phyloP scores from a whole-genome alignment of 2,329 filamentous ascomycete genomes.

The Monosporascus sp. region DNA sequence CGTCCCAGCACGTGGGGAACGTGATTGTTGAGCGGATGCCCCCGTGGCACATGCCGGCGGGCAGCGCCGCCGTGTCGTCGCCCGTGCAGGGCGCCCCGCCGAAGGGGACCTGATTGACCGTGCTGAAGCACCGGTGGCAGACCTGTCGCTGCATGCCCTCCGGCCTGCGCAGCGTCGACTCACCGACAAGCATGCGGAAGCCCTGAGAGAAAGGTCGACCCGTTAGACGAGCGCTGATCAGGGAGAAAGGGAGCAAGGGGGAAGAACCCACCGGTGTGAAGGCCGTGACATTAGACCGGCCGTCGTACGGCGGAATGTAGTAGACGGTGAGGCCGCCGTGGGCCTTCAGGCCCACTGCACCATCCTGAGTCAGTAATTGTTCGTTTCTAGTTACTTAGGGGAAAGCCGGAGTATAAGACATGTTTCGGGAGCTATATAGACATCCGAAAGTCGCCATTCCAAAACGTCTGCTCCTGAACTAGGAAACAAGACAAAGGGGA shows the following conservation, averaged over 20 bases:
- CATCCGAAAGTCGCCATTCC: no score
- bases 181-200: conserved; percentile 38
- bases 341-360: conserved; percentile 21
- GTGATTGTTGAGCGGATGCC: conserved; percentile 35
- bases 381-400: no score
- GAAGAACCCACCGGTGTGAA: conserved; percentile 28
- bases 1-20: conserved; percentile 46
- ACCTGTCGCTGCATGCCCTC: conserved; percentile 32
- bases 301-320: conserved; percentile 14
- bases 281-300: conserved; percentile 32
- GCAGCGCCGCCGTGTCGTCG: conserved; percentile 31
- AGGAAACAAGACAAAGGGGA: no score
- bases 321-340: conserved; percentile 18
- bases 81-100: conserved; percentile 15
- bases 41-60: conserved; percentile 22
- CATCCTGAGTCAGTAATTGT: no score
- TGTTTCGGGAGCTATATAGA: no score
- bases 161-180: conserved; percentile 24
- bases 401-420: no score
- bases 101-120: conserved; percentile 23
- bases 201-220: conserved; percentile 9
- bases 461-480: no score
- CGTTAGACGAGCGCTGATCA: neutral
- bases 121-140: conserved; percentile 35
- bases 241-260: neutral